Evolutionary conservation across 192 early-diverging fungal species (phyloP).

Genomic region (Irineochytrium annulatum): DNA sequence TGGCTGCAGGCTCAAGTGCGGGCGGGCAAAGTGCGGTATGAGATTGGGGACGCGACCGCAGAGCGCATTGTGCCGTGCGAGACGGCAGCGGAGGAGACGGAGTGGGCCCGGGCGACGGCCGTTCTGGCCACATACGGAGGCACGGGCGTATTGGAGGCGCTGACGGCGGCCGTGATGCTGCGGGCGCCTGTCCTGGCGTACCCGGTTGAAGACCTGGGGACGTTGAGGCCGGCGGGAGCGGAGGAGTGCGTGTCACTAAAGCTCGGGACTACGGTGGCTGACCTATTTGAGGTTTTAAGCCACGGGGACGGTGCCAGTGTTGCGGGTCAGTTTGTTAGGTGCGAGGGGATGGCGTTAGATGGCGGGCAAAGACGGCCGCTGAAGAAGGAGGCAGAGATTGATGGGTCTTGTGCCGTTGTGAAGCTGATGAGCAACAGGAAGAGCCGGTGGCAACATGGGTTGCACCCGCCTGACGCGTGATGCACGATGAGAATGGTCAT

Average conservation of each 20-base stretch:
- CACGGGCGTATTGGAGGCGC: conserved; percentile 16
- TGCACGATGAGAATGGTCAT: too few relatives aligned
- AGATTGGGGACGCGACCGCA: not conserved
- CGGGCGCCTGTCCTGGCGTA: conserved; percentile 15
- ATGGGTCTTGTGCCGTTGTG: conserved; percentile 6
- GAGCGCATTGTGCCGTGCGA: not conserved
- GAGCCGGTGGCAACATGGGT: conserved; percentile 30
- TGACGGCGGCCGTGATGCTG: conserved; percentile 27
- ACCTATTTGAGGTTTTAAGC: conserved; percentile 16
- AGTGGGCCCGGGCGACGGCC: conserved; percentile 3
- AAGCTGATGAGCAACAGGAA: conserved; percentile 29
- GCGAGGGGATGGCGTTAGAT: conserved; percentile 13
- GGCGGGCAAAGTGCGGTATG: conserved; percentile 7
- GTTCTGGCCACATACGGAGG: conserved; percentile 6
- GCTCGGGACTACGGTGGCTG: conserved; percentile 22
- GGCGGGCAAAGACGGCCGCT: conserved; percentile 1
- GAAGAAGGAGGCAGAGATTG: conserved; percentile 22
- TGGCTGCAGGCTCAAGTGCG: conserved; percentile 16
- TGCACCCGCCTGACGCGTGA: too few relatives aligned
- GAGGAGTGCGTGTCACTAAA: conserved; percentile 16
- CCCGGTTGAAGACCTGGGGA: conserved; percentile 24
- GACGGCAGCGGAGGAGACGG: not conserved
- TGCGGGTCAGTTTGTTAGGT: conserved; percentile 22
- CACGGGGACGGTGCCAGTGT: conserved; percentile 15
- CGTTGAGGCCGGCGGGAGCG: not conserved